A percentile compares a stretch with the other conserved stretches of the same genome.
These are phyloP conservation scores for Colletotrichum eleusines DNA, from an alignment of 2,329 filamentous ascomycete species.

Conservation along the genomic window DNA sequence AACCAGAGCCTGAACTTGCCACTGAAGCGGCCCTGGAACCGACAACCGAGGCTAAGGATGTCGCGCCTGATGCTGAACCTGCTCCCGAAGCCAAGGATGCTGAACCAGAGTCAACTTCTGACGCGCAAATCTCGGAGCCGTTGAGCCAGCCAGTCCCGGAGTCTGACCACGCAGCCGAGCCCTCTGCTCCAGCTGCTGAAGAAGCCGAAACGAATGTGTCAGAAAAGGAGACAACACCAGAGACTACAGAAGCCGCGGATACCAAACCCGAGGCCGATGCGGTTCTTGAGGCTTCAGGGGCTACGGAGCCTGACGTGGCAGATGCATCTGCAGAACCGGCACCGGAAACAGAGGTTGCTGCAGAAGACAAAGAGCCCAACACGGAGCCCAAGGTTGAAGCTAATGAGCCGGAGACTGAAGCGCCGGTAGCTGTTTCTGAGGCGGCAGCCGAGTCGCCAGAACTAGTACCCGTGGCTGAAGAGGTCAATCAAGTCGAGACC, in stretches of 20 bases:
- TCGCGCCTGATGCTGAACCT: neutral
- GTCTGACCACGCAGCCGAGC: neutral
- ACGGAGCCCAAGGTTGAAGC: slow-evolving; percentile 4
- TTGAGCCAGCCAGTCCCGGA: neutral
- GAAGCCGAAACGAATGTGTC: neutral
- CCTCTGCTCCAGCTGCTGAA: neutral
- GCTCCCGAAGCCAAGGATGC: slow-evolving; percentile 5
- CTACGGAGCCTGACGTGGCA: neutral
- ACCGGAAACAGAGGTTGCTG: neutral
- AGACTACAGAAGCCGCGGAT: neutral
- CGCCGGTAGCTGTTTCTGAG: too few relatives aligned
- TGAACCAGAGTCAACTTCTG: neutral
- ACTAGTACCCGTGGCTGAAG: neutral
- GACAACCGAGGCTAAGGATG: neutral
- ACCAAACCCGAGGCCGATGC: neutral
- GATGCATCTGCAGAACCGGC: neutral
- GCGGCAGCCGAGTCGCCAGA: neutral
- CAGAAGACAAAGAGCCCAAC: neutral
- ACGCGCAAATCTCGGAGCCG: neutral
- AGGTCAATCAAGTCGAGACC: neutral
- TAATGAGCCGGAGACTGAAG: slow-evolving; percentile 11
- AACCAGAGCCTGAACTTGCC: slow-evolving; percentile 1
- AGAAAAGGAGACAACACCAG: neutral
- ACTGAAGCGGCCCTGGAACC: neutral
- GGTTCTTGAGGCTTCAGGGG: neutral